A percentile compares a stretch with the other conserved stretches of the same genome.
These are phyloP conservation scores for Phialophora chinensis DNA, from an alignment of 2,329 filamentous ascomycete genomes.

Conservation along the genomic window DNA sequence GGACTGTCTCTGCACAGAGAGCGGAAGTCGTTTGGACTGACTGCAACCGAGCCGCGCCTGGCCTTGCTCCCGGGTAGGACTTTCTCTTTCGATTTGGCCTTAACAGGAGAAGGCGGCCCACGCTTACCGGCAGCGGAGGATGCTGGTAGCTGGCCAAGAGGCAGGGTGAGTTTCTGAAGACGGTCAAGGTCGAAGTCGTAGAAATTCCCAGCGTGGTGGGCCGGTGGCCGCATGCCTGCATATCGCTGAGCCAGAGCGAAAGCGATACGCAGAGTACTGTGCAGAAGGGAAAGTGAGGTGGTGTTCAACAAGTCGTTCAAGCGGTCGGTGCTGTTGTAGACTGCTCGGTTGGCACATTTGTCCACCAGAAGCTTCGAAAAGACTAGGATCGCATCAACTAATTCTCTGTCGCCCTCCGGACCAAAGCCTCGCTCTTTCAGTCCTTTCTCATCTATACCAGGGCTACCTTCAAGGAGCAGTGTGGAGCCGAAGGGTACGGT, in stretches of 20 bases:
- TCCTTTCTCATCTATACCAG: conserved; percentile 50
- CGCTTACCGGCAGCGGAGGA: conserved; percentile 59
- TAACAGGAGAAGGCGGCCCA: conserved; percentile 58
- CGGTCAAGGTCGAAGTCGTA: conserved; percentile 76
- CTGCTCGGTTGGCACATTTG: conserved; percentile 94
- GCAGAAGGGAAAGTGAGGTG: conserved; percentile 78
- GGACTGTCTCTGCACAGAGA: conserved; percentile 69
- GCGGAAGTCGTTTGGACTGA: conserved; percentile 84
- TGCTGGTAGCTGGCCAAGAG: conserved; percentile 75
- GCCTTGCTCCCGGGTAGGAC: conserved; percentile 48
- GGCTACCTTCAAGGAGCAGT: conserved; percentile 65
- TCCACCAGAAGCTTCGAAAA: conserved; percentile 90
- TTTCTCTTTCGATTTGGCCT: conserved; percentile 79
- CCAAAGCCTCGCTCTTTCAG: conserved; percentile 68
- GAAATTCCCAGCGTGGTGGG: conserved; percentile 78
- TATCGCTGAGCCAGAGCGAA: conserved; percentile 91
- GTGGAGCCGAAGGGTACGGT: conserved; percentile 73
- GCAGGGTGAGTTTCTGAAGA: conserved; percentile 79
- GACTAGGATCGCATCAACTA: conserved; percentile 78
- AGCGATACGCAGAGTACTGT: conserved; percentile 77
- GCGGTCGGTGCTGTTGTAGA: conserved; percentile 92
- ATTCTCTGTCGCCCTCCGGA: conserved; percentile 76
- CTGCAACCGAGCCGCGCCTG: conserved; percentile 48
- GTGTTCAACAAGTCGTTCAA: conserved; percentile 89
- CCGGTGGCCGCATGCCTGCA: conserved; percentile 69